These are phyloP conservation scores for Solanum boliviense DNA, from an alignment of 257 asterid species.

Conservation along the genomic window DNA sequence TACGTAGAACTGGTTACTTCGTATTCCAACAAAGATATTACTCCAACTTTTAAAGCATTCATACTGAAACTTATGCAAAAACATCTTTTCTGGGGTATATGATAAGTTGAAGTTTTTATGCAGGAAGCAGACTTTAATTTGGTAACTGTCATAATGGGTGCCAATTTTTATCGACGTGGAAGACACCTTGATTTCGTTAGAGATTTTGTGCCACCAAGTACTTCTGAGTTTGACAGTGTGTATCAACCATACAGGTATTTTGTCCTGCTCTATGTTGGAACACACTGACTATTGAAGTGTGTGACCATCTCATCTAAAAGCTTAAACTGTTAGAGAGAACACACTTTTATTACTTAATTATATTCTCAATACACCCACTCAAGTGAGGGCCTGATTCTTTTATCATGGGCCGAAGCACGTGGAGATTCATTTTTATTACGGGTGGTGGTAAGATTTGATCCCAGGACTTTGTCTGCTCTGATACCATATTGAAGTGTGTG, in stretches of 20 bases:
- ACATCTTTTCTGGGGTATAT: not conserved
- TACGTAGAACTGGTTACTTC: not conserved
- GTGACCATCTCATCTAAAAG: not conserved
- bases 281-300: not conserved
- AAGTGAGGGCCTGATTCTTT: not conserved
- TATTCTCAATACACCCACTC: not conserved
- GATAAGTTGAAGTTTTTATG: not conserved
- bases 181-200: conserved; percentile 41
- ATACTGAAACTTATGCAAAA: not conserved
- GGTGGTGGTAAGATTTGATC: not conserved
- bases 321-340: not conserved
- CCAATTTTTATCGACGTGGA: conserved; percentile 74
- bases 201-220: conserved; percentile 74
- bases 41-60: not conserved
- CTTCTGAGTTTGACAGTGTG: conserved; percentile 36
- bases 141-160: conserved; percentile 39
- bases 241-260: conserved; percentile 45
- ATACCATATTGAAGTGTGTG: not conserved
- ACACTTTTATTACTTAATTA: not conserved
- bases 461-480: not conserved
- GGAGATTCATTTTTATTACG: not conserved
- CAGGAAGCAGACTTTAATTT: conserved; percentile 69
- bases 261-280: not conserved
- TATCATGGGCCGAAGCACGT: not conserved
- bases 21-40: not conserved